Evolutionary conservation across 163 green algal genomes (phyloP), one percentile per base, ranked within the genome.

Genomic region (Smithsoniella earleae): DNA sequence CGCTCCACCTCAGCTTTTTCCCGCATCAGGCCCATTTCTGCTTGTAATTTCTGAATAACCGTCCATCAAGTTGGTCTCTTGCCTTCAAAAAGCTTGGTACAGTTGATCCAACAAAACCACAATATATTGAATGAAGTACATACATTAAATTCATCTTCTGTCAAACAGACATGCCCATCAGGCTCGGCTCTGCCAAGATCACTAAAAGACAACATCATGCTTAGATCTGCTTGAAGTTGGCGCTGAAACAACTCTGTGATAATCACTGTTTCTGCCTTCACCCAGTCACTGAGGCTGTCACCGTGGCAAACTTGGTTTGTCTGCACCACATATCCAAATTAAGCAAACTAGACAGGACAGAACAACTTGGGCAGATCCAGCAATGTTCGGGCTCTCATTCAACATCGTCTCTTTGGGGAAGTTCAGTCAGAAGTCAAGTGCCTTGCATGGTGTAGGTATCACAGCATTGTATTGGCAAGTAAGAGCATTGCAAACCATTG

Each of bases 271-370:
- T 87, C 82, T 6, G 82, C 82, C 3, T 36, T 69, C 18, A 78
- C 66, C 79, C 79, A 87, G 78, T 87, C 79, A 20, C 74, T 73
- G 36, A 79, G 74, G 43, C 73, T 66, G 54, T 83, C 79, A 43
- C 58, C 75, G 8, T 25, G 27, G 66, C n/a, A 49, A 18, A 66
- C 63, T 52, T 31, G 22, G 34, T n/a, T 22, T 43, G 66, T 18
- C 10, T 66, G 20, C 34, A 28, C 18, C 27, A 20, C 10, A n/a
- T n/a, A n/a, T n/a, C n/a, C n/a, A n/a, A n/a, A n/a, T n/a, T n/a
- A n/a, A n/a, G n/a, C n/a, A n/a, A n/a, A n/a, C n/a, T n/a, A n/a
- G n/a, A n/a, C n/a, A n/a, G n/a, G n/a, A n/a, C n/a, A n/a, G n/a
- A n/a, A n/a, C n/a, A n/a, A n/a, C n/a, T n/a, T n/a, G n/a, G n/a